phyloP scores from a whole-genome alignment of 441 rosid species.

The Dalechampia spathulata region DNA sequence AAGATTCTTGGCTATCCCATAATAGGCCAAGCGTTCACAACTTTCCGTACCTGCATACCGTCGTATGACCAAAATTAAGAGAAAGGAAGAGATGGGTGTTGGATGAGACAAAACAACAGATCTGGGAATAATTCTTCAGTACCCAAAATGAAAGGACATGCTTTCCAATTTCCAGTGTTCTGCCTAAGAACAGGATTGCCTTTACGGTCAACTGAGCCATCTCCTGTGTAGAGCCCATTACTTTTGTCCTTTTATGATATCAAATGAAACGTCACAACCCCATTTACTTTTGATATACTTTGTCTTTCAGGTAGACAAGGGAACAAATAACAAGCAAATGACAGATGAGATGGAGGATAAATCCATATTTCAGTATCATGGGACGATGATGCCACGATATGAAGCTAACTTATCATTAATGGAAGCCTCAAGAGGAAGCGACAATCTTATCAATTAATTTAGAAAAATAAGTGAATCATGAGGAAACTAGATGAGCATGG shows the following conservation, averaged over 20 bases:
- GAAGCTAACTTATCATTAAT: too few species aligned
- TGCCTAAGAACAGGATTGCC: constrained; percentile 51
- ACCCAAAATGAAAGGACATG: constrained; percentile 62
- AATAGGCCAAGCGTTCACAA: constrained; percentile 84
- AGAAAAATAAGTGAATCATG: too few species aligned
- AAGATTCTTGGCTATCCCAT: constrained; percentile 75
- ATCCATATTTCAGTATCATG: too few species aligned
- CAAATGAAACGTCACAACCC: not conserved
- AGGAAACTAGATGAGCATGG: too few species aligned
- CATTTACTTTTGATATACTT: too few species aligned
- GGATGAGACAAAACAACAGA: not conserved
- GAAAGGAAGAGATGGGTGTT: constrained; percentile 8
- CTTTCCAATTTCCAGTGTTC: too few species aligned
- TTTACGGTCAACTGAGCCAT: constrained; percentile 48
- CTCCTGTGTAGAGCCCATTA: constrained; percentile 40
- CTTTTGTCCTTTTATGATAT: constrained; percentile 28
- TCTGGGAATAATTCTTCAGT: constrained; percentile 2
- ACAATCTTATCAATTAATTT: too few species aligned
- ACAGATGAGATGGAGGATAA: too few species aligned
- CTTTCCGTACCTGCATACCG: constrained; percentile 66
- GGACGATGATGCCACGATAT: too few species aligned
- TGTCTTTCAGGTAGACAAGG: too few species aligned
- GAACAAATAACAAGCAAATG: not conserved
- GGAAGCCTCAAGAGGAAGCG: too few species aligned
- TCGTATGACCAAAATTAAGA: not conserved